Conservation (phyloP, 208 protist species). For the Acanthamoeba royreba region DNA sequence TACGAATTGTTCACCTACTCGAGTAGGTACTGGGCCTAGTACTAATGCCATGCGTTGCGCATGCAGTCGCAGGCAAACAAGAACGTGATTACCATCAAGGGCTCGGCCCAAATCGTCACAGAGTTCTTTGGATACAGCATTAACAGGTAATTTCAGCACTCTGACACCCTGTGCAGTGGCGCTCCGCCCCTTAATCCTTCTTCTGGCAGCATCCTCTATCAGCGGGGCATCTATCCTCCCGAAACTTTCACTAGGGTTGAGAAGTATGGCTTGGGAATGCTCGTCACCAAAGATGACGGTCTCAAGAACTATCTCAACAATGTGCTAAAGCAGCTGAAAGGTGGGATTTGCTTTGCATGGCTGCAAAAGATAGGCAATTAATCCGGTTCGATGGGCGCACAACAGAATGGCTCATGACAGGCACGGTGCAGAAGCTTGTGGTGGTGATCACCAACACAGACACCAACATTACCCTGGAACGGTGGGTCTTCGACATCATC, state of each 20-base stretch:
- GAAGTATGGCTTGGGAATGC: constrained; percentile 94
- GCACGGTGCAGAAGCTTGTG: constrained; percentile 92
- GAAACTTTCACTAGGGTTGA: constrained; percentile 91
- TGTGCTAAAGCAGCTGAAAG: constrained; percentile 91
- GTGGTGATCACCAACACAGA: constrained; percentile 85
- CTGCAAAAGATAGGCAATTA: background rate
- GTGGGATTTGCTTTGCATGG: background rate
- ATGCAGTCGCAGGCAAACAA: constrained; percentile 22
- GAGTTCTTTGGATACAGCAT: constrained; percentile 94
- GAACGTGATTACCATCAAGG: constrained; percentile 90
- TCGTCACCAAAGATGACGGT: constrained; percentile 91
- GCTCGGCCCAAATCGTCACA: constrained; percentile 94
- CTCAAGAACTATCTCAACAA: constrained; percentile 93
- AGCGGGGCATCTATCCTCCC: constrained; percentile 96
- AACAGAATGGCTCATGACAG: constrained; percentile 87
- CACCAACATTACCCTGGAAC: constrained; percentile 85
- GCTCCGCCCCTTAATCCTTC: background rate
- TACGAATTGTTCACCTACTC: too few species aligned
- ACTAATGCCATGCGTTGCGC: too few species aligned
- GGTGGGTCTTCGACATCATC: constrained; percentile 95
- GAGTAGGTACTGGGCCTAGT: too few species aligned
- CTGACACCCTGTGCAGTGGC: background rate
- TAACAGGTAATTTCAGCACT: constrained; percentile 60
- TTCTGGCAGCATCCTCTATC: constrained; percentile 87
- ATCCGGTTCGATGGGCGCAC: background rate